Evolutionary conservation across 2,329 filamentous ascomycete genomes (phyloP).

Genomic region (Cercospora canescens): DNA sequence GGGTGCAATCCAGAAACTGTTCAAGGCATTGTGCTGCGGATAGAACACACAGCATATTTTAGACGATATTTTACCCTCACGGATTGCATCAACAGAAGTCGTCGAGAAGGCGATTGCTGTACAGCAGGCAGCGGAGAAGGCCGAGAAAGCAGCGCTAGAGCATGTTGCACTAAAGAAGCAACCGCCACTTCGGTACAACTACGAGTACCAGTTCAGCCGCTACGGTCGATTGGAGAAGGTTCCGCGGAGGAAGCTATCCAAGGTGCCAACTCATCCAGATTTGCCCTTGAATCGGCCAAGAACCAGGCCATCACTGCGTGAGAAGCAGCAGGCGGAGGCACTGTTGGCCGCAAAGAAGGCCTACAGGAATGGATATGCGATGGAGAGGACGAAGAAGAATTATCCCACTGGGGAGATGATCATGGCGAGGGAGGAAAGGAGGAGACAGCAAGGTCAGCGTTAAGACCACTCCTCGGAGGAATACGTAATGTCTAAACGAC

Average conservation of each 20-base stretch:
- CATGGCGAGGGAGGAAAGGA: not conserved
- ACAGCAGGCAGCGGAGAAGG: not conserved
- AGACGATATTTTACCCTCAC: slow-evolving; percentile 4
- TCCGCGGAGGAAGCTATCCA: not conserved
- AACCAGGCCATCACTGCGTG: not conserved
- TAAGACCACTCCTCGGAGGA: not conserved
- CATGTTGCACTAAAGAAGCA: not conserved
- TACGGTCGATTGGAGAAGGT: not conserved
- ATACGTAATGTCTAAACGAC: slow-evolving; percentile 6
- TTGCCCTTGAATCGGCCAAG: not conserved
- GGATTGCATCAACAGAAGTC: not conserved
- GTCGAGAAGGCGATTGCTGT: not conserved
- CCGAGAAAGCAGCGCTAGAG: not conserved
- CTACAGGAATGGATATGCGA: not conserved
- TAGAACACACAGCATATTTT: slow-evolving; percentile 25
- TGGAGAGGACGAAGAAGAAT: not conserved
- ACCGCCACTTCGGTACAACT: not conserved
- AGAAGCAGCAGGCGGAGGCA: not conserved
- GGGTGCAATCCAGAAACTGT: slow-evolving; percentile 85
- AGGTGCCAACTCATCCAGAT: not conserved
- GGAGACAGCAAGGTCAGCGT: not conserved
- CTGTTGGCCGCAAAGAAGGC: not conserved
- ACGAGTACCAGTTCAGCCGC: slow-evolving; percentile 2
- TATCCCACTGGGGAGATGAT: not conserved
- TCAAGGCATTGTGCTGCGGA: slow-evolving; percentile 92